These are phyloP conservation scores for Zymoseptoria passerinii DNA, from an alignment of 2,329 filamentous ascomycete species.

Conservation along the genomic window DNA sequence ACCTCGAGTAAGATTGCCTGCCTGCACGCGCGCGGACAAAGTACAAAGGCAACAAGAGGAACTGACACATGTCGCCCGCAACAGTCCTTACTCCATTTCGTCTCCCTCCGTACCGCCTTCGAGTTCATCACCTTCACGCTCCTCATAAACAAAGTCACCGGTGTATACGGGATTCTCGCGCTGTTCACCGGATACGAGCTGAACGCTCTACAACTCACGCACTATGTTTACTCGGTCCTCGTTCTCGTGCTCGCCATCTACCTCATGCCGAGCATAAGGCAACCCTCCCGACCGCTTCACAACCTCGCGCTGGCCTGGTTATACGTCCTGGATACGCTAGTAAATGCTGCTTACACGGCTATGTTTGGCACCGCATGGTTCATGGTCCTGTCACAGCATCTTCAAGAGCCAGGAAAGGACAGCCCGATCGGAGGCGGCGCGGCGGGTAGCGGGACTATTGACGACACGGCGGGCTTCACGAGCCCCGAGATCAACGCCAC, in stretches of 20 bases:
- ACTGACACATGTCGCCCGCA: not conserved
- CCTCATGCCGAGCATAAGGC: conserved; percentile 71
- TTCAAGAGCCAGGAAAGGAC: conserved; percentile 32
- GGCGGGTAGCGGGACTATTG: conserved; percentile 42
- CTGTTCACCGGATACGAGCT: conserved; percentile 79
- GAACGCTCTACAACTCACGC: conserved; percentile 73
- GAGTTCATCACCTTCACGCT: conserved; percentile 77
- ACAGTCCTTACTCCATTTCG: conserved; percentile 75
- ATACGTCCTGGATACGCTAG: conserved; percentile 71
- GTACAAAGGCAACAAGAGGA: not conserved
- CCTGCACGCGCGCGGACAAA: not conserved
- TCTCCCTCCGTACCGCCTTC: conserved; percentile 78
- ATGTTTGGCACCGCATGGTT: conserved; percentile 84
- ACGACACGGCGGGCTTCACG: conserved; percentile 57
- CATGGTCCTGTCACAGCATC: conserved; percentile 56
- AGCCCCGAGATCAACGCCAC: conserved; percentile 51
- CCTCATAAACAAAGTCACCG: conserved; percentile 86
- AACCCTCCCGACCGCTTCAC: conserved; percentile 51
- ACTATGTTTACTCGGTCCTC: conserved; percentile 80
- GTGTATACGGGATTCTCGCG: conserved; percentile 81
- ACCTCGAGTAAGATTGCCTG: conserved; percentile 10
- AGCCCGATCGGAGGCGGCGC: conserved; percentile 34
- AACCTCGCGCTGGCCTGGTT: conserved; percentile 75
- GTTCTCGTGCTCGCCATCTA: conserved; percentile 60
- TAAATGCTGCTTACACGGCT: conserved; percentile 75